Percentiles rank a stretch among this genome's conserved stretches.
Evolutionary conservation across 148 eudicot genomes (phyloP).

Genomic region (Hydrangea macrophylla): DNA sequence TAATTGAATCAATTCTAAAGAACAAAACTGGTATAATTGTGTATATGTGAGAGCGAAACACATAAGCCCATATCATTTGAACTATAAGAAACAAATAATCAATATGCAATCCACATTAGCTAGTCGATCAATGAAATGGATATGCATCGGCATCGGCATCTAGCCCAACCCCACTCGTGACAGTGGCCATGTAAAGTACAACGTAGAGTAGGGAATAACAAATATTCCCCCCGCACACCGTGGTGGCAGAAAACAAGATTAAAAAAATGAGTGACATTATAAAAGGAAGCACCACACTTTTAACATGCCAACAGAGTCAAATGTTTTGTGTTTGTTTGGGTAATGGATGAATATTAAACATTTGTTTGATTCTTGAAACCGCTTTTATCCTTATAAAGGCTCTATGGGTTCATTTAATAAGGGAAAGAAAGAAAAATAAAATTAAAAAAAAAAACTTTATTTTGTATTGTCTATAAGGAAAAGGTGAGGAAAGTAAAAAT

Average conservation of each 20-base stretch:
- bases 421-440: no score
- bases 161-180: not conserved
- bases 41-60: not conserved
- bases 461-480: no score
- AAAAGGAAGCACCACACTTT: not conserved
- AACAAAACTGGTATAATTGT: not conserved
- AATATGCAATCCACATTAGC: not conserved
- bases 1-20: not conserved
- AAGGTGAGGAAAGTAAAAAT: no score
- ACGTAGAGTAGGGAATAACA: not conserved
- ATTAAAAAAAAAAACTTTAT: no score
- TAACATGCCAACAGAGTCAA: not conserved
- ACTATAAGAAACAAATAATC: no score
- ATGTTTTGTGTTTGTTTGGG: not conserved
- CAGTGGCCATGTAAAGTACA: not conserved
- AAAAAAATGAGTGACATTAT: not conserved
- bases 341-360: not conserved
- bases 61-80: no score
- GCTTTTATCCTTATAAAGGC: not conserved
- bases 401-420: no score
- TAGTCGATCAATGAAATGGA: not conserved
- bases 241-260: not conserved
- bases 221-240: not conserved
- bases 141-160: not conserved
- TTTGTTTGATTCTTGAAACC: not conserved